Conservation (phyloP, 163 green algal genomes). For the Volvox carteri region DNA sequence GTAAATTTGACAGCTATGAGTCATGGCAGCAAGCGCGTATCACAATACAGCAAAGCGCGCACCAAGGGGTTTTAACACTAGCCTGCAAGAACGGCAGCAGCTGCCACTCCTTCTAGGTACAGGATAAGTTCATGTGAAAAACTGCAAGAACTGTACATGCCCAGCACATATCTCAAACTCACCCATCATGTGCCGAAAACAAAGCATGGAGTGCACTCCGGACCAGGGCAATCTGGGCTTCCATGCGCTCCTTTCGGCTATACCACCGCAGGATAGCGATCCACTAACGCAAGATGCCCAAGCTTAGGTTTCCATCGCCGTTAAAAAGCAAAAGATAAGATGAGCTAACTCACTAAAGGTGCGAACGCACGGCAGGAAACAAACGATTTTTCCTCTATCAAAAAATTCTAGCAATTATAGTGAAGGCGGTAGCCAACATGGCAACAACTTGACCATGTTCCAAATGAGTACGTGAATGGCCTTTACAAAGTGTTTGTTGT, state of each 20-base stretch:
- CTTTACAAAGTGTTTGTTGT: no score
- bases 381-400: background rate
- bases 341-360: no score
- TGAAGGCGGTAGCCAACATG: background rate
- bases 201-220: constrained; percentile 14
- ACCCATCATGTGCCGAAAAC: constrained; percentile 28
- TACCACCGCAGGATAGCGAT: background rate
- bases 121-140: no score
- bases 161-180: no score
- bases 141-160: no score
- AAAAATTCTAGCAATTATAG: background rate
- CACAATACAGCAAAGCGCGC: no score
- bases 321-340: background rate
- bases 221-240: constrained; percentile 17
- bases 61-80: no score
- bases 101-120: no score
- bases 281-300: background rate
- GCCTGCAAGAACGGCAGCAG: no score
- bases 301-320: background rate
- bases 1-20: no score
- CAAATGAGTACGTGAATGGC: background rate
- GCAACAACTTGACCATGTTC: background rate
- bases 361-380: background rate
- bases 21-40: no score
- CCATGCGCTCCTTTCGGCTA: background rate